These are phyloP conservation scores for Firmiana major DNA, from an alignment of 345 rosid species.

Conservation along the genomic window DNA sequence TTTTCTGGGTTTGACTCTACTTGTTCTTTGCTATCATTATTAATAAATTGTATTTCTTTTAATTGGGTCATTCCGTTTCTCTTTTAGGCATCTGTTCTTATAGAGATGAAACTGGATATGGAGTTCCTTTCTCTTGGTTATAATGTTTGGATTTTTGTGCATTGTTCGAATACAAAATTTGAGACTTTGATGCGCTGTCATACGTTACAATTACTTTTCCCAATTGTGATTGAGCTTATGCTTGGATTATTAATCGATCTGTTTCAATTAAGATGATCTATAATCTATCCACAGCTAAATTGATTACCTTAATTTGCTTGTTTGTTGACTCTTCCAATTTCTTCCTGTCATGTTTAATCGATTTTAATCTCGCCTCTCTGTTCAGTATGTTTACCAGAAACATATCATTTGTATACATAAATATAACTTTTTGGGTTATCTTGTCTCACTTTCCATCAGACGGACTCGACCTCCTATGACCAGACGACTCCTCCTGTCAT, in stretches of 20 bases:
- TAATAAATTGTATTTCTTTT: neutral
- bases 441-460: slow-evolving; percentile 45
- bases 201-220: neutral
- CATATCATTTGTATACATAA: neutral
- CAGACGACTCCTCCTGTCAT: slow-evolving; percentile 54
- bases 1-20: neutral
- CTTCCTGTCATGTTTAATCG: neutral
- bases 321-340: neutral
- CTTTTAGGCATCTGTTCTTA: neutral
- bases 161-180: neutral
- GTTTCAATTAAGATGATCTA: neutral
- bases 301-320: neutral
- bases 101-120: neutral
- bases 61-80: neutral
- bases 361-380: neutral
- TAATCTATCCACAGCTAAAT: neutral
- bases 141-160: neutral
- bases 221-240: neutral
- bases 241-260: neutral
- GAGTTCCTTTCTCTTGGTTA: neutral
- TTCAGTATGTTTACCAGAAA: neutral
- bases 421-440: slow-evolving; percentile 11
- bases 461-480: slow-evolving; percentile 71
- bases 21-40: neutral
- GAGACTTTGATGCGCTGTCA: neutral